Evolutionary conservation across 768 basidiomycete species (phyloP).

Genomic region (Boletus coccyginus): DNA sequence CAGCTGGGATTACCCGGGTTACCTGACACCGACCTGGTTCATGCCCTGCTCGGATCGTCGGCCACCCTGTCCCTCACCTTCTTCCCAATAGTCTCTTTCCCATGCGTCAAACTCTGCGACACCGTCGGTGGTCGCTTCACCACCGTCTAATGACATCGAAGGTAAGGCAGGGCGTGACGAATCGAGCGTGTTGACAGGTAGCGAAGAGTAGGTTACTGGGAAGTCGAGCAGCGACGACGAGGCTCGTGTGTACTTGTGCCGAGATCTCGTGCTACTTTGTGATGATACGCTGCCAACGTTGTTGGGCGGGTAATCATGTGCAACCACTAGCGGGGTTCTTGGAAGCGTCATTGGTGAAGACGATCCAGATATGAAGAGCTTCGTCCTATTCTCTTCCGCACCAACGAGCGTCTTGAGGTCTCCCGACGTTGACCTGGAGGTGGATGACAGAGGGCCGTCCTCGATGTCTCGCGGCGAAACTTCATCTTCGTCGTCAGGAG

Average conservation of each 20-base stretch:
- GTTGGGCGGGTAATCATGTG: conserved; percentile 57
- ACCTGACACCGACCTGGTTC: conserved; percentile 25
- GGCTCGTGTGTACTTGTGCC: conserved; percentile 29
- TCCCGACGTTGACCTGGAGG: conserved; percentile 34
- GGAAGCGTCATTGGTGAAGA: conserved; percentile 16
- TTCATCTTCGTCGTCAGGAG: conserved; percentile 53
- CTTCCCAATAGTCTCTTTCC: conserved; percentile 57
- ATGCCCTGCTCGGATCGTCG: conserved; percentile 27
- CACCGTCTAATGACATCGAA: not conserved
- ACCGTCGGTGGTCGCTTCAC: not conserved
- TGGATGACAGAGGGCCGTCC: conserved; percentile 36
- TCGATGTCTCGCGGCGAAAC: conserved; percentile 42
- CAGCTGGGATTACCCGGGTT: conserved; percentile 7
- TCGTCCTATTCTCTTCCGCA: conserved; percentile 14
- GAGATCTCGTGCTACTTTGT: conserved; percentile 20
- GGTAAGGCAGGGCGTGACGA: conserved; percentile 4
- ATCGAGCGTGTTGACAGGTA: conserved; percentile 36
- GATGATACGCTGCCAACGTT: conserved; percentile 38
- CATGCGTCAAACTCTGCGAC: conserved; percentile 24
- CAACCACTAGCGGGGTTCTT: not conserved
- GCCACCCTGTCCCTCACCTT: conserved; percentile 49
- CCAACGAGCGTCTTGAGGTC: conserved; percentile 20
- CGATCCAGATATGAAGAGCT: conserved; percentile 8
- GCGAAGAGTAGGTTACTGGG: conserved; percentile 26
- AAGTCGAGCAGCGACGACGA: conserved; percentile 43